Conservation (phyloP, 164 flowering plant genomes). For the Pachysandra terminalis region DNA sequence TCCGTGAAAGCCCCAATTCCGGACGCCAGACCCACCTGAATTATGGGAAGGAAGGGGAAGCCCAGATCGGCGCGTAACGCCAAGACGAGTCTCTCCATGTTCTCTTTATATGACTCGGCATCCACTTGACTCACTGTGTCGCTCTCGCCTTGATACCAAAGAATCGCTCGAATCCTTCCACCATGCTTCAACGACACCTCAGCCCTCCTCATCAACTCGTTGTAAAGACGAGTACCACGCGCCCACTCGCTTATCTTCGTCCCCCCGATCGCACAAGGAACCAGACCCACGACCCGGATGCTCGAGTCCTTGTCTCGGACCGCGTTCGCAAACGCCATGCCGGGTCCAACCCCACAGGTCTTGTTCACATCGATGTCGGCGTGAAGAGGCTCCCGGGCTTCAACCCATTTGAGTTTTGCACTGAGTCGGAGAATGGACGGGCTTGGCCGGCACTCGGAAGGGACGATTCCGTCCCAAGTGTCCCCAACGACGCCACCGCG, state of each 20-base stretch:
- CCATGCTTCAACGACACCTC: constrained; percentile 14
- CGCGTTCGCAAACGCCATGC: constrained; percentile 44
- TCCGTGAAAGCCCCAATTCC: constrained; percentile 37
- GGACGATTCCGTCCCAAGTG: constrained; percentile 59
- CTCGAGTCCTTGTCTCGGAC: constrained; percentile 8
- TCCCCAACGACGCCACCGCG: constrained; percentile 52
- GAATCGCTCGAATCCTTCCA: constrained; percentile 25
- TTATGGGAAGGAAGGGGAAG: constrained; percentile 31
- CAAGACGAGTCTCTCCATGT: constrained; percentile 20
- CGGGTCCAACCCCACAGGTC: constrained; percentile 74
- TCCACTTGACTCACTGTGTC: constrained; percentile 19
- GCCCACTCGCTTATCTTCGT: constrained; percentile 29
- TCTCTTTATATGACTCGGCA: constrained; percentile 24
- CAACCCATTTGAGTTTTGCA: constrained; percentile 50
- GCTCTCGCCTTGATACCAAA: constrained; percentile 52
- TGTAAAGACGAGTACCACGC: constrained; percentile 19
- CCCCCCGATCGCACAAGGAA: constrained; percentile 42
- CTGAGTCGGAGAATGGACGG: constrained; percentile 49
- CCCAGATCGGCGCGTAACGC: constrained; percentile 31
- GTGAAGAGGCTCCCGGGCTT: constrained; percentile 67
- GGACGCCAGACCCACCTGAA: constrained; percentile 64
- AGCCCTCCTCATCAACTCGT: constrained; percentile 23
- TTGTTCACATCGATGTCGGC: constrained; percentile 56
- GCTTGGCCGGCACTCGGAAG: constrained; percentile 40
- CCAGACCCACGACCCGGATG: constrained; percentile 31